Evolutionary conservation across 306 rosid species (phyloP), one percentile per base, ranked within the genome.

Genomic region (Glycine tomentella): DNA sequence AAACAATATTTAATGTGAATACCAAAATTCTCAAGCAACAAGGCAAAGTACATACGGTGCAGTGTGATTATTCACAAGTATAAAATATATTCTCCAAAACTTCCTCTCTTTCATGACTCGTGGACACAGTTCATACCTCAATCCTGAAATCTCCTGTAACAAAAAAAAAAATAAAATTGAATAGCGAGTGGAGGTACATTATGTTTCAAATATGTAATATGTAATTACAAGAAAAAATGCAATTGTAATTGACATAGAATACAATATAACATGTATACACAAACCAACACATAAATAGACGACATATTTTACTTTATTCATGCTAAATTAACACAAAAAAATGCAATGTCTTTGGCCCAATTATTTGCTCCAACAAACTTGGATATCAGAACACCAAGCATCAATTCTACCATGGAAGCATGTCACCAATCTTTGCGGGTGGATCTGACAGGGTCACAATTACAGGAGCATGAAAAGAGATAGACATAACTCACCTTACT

Each of bases 71-170:
- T 88, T 82, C 77, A 89, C 84, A 57, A 91, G 80, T 75, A 87
- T 83, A 82, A 91, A 89, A 83, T 93, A 89, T 80, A 93, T 89
- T 76, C 89, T 91, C 94, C 97, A 93, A 84, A 89, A 91, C 83
- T 86, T 91, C 80, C 94, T 91, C 83, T 89, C 94, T 78, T 82
- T 93, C 94, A 93, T 93, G 72, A 86, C 83, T 49, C 90, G 89
- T 44, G 94, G 94, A 78, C 96, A 89, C 77, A 93, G 75, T 78
- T 84, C 94, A 65, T 93, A 91, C 52, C 96, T 87, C 74, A 91
- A 87, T 70, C 78, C 76, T 17, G 92, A 93, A 63, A 93, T 91
- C 56, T 91, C 94, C 96, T 93, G 85, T 75, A 86, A 80, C 42
- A 84, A 66, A 69, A 15, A 82, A 50, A 55, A 20, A 20, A 20